Conservation (phyloP, 495 filamentous ascomycete genomes). For the Penicillium subrubescens region DNA sequence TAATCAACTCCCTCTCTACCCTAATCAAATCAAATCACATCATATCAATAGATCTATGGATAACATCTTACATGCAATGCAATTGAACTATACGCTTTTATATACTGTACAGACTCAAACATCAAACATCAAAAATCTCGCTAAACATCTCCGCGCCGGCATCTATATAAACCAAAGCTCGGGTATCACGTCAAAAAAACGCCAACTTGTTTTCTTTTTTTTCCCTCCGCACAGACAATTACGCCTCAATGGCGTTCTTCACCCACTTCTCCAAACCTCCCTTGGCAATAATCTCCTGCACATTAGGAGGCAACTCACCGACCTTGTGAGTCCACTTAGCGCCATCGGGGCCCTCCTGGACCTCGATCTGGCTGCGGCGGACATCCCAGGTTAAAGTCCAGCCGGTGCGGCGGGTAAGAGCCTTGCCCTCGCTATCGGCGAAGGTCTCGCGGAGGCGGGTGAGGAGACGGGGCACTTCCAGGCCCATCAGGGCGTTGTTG, state of each 20-base stretch:
- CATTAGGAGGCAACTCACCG: slow-evolving; percentile 81
- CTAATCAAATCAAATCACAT: background rate
- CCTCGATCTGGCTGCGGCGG: slow-evolving; percentile 62
- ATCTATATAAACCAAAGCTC: slow-evolving; percentile 22
- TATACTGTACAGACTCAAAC: background rate
- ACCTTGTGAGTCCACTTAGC: slow-evolving; percentile 77
- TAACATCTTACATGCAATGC: background rate
- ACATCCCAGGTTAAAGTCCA: slow-evolving; percentile 93
- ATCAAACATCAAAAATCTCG: background rate
- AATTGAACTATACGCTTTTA: background rate
- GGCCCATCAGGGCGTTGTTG: slow-evolving; percentile 86
- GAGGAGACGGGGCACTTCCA: slow-evolving; percentile 78
- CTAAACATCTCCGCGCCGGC: slow-evolving; percentile 2
- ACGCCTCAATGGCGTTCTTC: slow-evolving; percentile 45
- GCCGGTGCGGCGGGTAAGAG: slow-evolving; percentile 78
- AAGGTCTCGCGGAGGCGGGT: slow-evolving; percentile 69
- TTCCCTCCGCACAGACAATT: background rate
- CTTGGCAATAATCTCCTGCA: slow-evolving; percentile 86
- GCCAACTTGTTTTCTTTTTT: slow-evolving; percentile 5
- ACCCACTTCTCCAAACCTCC: slow-evolving; percentile 83
- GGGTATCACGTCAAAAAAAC: slow-evolving; percentile 21
- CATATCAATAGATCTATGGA: background rate
- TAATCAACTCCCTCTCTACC: background rate
- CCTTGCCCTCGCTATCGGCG: slow-evolving; percentile 42
- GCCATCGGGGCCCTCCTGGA: slow-evolving; percentile 68